Base-by-base conservation (phyloP, 495 filamentous ascomycete genomes). In the Mycothermus thermophilus region DNA sequence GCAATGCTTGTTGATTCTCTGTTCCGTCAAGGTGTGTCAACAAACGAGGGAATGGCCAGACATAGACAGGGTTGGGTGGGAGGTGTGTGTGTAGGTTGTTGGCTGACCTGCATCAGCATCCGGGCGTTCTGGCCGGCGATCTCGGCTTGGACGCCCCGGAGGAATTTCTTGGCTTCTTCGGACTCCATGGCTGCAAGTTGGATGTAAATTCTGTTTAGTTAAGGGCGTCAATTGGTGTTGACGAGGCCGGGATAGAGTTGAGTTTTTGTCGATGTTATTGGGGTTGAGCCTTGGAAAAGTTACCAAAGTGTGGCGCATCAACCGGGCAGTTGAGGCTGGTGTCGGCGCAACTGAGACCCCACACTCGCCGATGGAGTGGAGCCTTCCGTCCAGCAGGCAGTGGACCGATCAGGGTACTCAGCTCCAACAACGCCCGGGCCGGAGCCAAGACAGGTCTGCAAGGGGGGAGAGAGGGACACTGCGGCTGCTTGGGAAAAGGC, bases 1-100 rank as follows among this genome's bases (percentile, higher is more conserved):
- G 72, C 90, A 97, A 68, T 92, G 77, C 54, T 88, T 77, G 69
- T 95, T 93, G 58, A 96, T 69, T 79, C 85, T 93, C 90, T 96
- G 44, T 23, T 26, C 5, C 16, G 8, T n/a, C 1, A 30, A n/a
- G 16, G 24, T 25, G 32, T 43, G n/a, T n/a, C n/a, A n/a, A n/a
- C n/a, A n/a, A n/a, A n/a, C n/a, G 18, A 41, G 29, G 6, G 22
- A 25, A 25, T 25, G 22, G 22, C 22, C 22, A 25, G 6, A n/a
- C n/a, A n/a, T 34, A 36, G 27, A 19, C 16, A 31, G 25, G 40
- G 2, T 14, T 28, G 10, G 32, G 37, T 35, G 42, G 38, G 19
- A 30, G 18, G 8, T 34, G 19, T 12, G 4, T 4, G 14, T 1
- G 7, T n/a, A 23, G 20, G 11, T 10, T 8, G n/a, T 10, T 29